These are phyloP conservation scores for Leptodermis oblonga DNA, from an alignment of 257 asterid species.

Conservation along the genomic window DNA sequence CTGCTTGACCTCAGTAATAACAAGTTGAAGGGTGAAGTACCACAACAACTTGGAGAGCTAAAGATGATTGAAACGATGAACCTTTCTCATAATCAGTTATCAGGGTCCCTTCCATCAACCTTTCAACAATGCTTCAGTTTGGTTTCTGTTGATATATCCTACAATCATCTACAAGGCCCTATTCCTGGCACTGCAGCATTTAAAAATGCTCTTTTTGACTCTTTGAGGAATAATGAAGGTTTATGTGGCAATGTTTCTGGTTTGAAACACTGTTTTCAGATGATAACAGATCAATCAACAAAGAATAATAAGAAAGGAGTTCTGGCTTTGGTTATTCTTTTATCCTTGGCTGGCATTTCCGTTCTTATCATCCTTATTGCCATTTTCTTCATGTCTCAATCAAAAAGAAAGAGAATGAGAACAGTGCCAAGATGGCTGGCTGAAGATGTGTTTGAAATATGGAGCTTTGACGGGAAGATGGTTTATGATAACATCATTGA, in stretches of 20 bases:
- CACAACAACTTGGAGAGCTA: conserved; percentile 18
- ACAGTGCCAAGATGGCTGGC: too few relatives aligned
- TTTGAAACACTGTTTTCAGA: conserved; percentile 22
- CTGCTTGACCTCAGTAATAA: conserved; percentile 35
- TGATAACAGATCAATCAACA: background rate
- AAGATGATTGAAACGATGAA: conserved; percentile 19
- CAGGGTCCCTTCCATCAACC: conserved; percentile 31
- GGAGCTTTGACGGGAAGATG: too few relatives aligned
- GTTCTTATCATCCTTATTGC: conserved; percentile 10
- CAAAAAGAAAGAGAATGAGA: background rate
- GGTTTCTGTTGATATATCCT: conserved; percentile 27
- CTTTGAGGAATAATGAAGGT: conserved; percentile 27
- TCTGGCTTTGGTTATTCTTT: background rate
- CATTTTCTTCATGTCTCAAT: conserved; percentile 4
- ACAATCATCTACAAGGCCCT: conserved; percentile 40
- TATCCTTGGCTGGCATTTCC: background rate
- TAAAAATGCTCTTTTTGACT: conserved; percentile 18
- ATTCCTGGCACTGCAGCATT: conserved; percentile 31
- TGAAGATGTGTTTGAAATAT: conserved; percentile 14
- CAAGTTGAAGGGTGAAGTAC: conserved; percentile 30
- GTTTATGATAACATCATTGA: too few relatives aligned
- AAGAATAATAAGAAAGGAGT: too few relatives aligned
- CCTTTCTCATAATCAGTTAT: conserved; percentile 33
- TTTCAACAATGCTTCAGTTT: conserved; percentile 22
- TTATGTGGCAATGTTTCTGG: too few relatives aligned